Base-by-base conservation (phyloP, 1,284 basidiomycete species). In the Sporisorium scitamineum region DNA sequence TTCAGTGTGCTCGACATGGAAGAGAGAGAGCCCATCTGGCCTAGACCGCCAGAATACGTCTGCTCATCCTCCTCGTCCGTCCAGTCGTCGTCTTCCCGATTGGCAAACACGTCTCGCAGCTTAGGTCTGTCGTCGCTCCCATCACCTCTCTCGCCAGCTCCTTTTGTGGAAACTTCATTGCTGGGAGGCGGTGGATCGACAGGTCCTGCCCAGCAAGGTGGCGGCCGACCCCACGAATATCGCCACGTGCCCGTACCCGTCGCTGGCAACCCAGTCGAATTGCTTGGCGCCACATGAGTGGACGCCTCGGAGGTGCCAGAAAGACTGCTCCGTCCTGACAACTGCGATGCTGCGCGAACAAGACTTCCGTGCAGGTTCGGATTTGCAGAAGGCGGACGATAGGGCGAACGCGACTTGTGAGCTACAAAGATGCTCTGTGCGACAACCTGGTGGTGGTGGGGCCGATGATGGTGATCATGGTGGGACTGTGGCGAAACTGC, bases 1-100 rank as follows among this genome's bases (percentile, higher is more conserved):
- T n/a, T n/a, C 20, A 26, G 14, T 5, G 29, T 59, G 32, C 54
- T 50, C 13, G 61, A 44, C 54, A 59, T 51, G 24, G 60, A 62
- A 10, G 67, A 67, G 4, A 59, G 42, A 8, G 78, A 70, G 31
- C 76, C 76, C 34, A 81, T 60, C 70, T 83, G 81, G 4, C 81
- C 81, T 0, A 83, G 52, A 0, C 81, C 81, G 42, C 81, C 81
- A 0, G 65, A 63, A 53, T 82, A 83, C 9, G 67, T 39, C 16
- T 73, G 76, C 48, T 70, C 71, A n/a, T 81, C 81, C 3, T 82
- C 81, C 50, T 81, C 81, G 59, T 83, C 81, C 5, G 74, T 78
- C 77, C 80, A 81, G 45, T 79, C 80, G 31, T 82, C 80, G 24
- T 67, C 67, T 3, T 77, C 76, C 5, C 73, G 57, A 47, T 73